phyloP scores from a whole-genome alignment of 768 basidiomycete species.

The Aureoboletus auriporus region DNA sequence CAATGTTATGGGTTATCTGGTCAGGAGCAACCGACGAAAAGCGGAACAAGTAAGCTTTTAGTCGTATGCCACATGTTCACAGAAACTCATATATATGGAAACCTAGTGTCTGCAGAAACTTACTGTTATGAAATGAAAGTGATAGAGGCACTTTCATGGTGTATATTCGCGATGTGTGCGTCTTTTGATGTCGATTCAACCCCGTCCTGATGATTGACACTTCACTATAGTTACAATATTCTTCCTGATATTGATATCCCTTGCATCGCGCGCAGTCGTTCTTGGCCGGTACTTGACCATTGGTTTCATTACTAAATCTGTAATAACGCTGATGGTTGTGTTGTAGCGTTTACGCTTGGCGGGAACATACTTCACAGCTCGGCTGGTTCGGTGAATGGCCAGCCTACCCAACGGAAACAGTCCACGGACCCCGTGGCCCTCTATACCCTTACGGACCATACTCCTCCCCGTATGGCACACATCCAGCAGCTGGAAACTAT shows the following conservation, averaged over 20 bases:
- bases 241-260: conserved; percentile 51
- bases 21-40: conserved; percentile 44
- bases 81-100: conserved; percentile 5
- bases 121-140: conserved; percentile 82
- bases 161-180: conserved; percentile 53
- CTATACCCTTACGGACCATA: conserved; percentile 33
- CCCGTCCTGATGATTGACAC: background rate
- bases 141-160: conserved; percentile 77
- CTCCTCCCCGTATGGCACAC: conserved; percentile 15
- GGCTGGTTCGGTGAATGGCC: conserved; percentile 77
- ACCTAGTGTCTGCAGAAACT: conserved; percentile 47
- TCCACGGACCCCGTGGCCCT: conserved; percentile 14
- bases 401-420: conserved; percentile 40
- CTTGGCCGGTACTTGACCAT: conserved; percentile 26
- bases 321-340: background rate
- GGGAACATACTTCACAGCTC: conserved; percentile 46
- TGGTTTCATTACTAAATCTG: background rate
- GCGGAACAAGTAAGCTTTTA: conserved; percentile 46
- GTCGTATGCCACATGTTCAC: background rate
- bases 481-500: conserved; percentile 30
- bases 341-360: conserved; percentile 29
- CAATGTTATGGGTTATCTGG: conserved; percentile 55
- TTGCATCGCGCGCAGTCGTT: conserved; percentile 41
- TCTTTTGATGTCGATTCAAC: conserved; percentile 6
- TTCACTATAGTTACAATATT: conserved; percentile 40